Conservation (phyloP, 805 yeast genomes). For the Metschnikowia bowlesiae region DNA sequence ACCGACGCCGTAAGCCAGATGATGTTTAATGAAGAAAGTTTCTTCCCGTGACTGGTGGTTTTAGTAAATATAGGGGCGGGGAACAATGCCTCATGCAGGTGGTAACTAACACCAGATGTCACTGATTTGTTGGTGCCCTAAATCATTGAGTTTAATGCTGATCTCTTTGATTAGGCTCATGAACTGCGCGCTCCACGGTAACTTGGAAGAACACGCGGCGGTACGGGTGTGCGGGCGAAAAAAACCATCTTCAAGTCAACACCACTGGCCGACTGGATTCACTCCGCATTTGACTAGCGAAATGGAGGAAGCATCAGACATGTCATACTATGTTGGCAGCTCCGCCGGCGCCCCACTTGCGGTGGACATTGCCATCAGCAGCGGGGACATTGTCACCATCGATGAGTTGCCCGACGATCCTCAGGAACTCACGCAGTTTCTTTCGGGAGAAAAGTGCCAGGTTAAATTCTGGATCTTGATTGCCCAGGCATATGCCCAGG, state of each 20-base stretch:
- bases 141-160: no score
- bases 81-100: no score
- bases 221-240: constrained; percentile 4
- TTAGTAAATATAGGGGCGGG: no score
- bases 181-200: no score
- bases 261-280: background rate
- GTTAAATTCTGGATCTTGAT: constrained; percentile 79
- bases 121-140: no score
- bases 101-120: no score
- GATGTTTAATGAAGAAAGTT: background rate
- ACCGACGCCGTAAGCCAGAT: background rate
- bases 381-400: constrained; percentile 78
- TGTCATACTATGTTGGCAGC: constrained; percentile 33
- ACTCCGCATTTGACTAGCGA: background rate
- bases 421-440: constrained; percentile 68
- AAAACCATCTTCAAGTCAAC: background rate
- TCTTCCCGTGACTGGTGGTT: no score
- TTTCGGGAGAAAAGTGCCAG: constrained; percentile 76
- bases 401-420: constrained; percentile 90
- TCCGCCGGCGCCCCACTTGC: constrained; percentile 23
- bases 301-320: constrained; percentile 18
- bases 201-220: background rate
- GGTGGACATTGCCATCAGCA: constrained; percentile 69
- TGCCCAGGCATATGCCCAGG: constrained; percentile 73
- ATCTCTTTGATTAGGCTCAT: no score